These are phyloP conservation scores for Eutypella sp. DNA, from an alignment of 2,329 filamentous ascomycete genomes.

Conservation along the genomic window DNA sequence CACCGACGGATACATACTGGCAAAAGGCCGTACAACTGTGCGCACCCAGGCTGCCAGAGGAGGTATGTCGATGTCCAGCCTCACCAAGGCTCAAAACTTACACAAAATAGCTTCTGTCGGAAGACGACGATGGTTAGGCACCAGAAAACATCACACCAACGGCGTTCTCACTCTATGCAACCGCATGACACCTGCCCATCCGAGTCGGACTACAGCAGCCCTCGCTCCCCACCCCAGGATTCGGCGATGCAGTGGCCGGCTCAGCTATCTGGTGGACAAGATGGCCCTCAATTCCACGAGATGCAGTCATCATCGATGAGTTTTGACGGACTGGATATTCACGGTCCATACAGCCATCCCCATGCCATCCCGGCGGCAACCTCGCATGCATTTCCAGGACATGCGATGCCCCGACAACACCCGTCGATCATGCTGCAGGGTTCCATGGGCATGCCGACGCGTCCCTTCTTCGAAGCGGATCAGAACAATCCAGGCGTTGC, in stretches of 20 bases:
- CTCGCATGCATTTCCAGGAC: conserved; percentile 40
- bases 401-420: conserved; percentile 37
- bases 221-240: conserved; percentile 54
- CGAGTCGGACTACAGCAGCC: conserved; percentile 54
- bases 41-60: conserved; percentile 57
- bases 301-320: conserved; percentile 49
- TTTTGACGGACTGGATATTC: conserved; percentile 48
- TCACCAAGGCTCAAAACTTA: conserved; percentile 8
- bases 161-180: conserved; percentile 52
- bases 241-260: conserved; percentile 46
- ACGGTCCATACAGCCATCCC: conserved; percentile 39
- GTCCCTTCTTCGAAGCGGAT: conserved; percentile 54
- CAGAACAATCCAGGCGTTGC: conserved; percentile 58
- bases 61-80: conserved; percentile 36
- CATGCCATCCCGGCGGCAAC: conserved; percentile 42
- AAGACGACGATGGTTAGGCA: conserved; percentile 70
- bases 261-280: conserved; percentile 34
- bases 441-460: conserved; percentile 40
- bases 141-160: conserved; percentile 56
- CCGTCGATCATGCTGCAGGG: conserved; percentile 43
- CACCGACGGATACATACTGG: conserved; percentile 63
- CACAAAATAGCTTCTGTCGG: conserved; percentile 56
- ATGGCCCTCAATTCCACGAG: conserved; percentile 31
- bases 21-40: conserved; percentile 61
- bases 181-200: conserved; percentile 51